Percentiles rank a stretch among this genome's conserved stretches.
These are phyloP conservation scores for Oryza coarctata DNA, from an alignment of 176 grass and related monocot species.

Conservation along the genomic window DNA sequence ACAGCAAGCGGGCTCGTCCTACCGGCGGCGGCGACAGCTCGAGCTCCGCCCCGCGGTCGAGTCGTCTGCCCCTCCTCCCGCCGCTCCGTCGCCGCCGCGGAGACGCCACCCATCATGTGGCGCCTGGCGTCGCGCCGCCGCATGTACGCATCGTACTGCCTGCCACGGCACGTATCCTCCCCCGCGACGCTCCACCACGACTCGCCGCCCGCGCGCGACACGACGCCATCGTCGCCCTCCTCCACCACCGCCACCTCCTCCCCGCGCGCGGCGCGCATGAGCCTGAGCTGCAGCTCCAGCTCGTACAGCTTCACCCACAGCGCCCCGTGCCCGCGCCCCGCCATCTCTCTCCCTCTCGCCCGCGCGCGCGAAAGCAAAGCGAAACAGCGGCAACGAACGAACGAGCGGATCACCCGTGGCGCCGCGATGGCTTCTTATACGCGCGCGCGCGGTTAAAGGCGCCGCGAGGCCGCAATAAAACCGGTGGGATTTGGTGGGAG, in stretches of 20 bases:
- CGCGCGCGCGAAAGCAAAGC: not conserved
- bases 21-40: not conserved
- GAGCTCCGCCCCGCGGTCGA: not conserved
- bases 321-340: slow-evolving; percentile 28
- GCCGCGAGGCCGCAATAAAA: not conserved
- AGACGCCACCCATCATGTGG: not conserved
- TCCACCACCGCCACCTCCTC: not conserved
- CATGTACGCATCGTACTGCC: slow-evolving; percentile 60
- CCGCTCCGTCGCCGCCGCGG: not conserved
- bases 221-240: not conserved
- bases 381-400: not conserved
- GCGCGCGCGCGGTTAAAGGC: not conserved
- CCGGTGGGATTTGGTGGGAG: not conserved
- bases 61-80: not conserved
- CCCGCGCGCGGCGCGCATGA: slow-evolving; percentile 23
- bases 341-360: slow-evolving; percentile 19
- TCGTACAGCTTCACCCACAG: slow-evolving; percentile 61
- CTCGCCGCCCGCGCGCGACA: not conserved
- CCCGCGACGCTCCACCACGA: not conserved
- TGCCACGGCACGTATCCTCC: slow-evolving; percentile 34
- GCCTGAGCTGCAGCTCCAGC: slow-evolving; percentile 54
- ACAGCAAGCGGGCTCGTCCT: slow-evolving; percentile 1
- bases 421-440: not conserved
- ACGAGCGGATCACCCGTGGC: not conserved
- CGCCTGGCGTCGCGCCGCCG: slow-evolving; percentile 59